phyloP scores from a whole-genome alignment of 2,329 filamentous ascomycete genomes.

The Colletotrichum camelliae region DNA sequence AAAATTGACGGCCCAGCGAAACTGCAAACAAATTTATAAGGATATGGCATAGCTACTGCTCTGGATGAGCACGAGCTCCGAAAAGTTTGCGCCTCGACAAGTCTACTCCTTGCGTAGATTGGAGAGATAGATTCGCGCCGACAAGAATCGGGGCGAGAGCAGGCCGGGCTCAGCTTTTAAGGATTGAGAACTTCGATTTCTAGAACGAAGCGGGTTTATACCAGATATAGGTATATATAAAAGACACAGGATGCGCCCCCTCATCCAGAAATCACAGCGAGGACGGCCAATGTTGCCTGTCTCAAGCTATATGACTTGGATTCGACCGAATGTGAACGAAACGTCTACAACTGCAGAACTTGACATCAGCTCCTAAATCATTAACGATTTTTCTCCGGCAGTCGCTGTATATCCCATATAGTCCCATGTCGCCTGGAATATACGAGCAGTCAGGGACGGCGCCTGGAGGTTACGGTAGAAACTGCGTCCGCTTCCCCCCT shows the following conservation, averaged over 20 bases:
- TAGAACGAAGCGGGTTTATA: not conserved
- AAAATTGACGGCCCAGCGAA: accelerated
- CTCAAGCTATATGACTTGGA: too few species aligned
- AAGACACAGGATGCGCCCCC: not conserved
- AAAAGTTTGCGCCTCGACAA: not conserved
- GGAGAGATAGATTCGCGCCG: accelerated
- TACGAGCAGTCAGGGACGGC: too few species aligned
- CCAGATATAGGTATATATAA: not conserved
- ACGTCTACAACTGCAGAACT: too few species aligned
- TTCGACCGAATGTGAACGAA: too few species aligned
- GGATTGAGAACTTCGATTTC: not conserved
- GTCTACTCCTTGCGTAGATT: not conserved
- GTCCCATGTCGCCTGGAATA: too few species aligned
- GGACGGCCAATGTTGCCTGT: not conserved
- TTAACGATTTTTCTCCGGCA: too few species aligned
- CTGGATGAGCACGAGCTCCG: not conserved
- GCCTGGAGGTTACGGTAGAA: too few species aligned
- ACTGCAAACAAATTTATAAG: accelerated
- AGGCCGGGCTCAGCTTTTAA: not conserved
- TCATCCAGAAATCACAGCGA: not conserved
- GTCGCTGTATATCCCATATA: too few species aligned
- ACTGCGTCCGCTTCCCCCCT: too few species aligned
- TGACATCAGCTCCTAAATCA: too few species aligned
- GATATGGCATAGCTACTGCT: not conserved
- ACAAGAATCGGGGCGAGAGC: not conserved